Evolutionary conservation across 768 basidiomycete species (phyloP).

Genomic region (Suillus subluteus): DNA sequence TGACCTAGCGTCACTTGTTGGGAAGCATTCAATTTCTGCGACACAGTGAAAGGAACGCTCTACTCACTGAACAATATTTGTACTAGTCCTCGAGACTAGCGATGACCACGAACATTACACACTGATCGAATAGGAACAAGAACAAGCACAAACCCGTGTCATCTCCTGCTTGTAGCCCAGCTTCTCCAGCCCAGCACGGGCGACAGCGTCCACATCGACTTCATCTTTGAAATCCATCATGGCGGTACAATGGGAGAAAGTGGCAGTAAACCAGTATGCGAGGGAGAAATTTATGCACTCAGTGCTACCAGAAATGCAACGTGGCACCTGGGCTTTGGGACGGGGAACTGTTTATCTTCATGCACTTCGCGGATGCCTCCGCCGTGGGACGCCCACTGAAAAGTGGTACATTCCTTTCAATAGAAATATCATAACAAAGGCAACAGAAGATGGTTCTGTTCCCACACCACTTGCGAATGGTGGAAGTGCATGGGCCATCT

Average conservation of each 20-base stretch:
- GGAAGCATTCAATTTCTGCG: conserved; percentile 19
- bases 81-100: conserved; percentile 51
- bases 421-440: background rate
- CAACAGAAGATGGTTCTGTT: background rate
- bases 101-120: conserved; percentile 1
- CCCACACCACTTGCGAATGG: background rate
- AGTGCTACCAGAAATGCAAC: background rate
- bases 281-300: background rate
- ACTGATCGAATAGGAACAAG: background rate
- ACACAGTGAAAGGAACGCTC: background rate
- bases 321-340: background rate
- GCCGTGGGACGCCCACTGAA: background rate
- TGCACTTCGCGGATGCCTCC: background rate
- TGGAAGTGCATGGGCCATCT: background rate
- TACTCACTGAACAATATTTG: conserved; percentile 59
- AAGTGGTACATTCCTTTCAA: background rate
- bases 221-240: conserved; percentile 19
- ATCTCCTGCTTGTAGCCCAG: conserved; percentile 62
- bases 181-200: conserved; percentile 45
- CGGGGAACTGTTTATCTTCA: background rate
- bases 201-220: conserved; percentile 27
- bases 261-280: background rate
- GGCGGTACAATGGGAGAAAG: background rate
- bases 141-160: conserved; percentile 42
- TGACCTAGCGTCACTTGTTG: conserved; percentile 49